Conservation (phyloP, 2,329 filamentous ascomycete species). For the Sporothrix variecibatus region DNA sequence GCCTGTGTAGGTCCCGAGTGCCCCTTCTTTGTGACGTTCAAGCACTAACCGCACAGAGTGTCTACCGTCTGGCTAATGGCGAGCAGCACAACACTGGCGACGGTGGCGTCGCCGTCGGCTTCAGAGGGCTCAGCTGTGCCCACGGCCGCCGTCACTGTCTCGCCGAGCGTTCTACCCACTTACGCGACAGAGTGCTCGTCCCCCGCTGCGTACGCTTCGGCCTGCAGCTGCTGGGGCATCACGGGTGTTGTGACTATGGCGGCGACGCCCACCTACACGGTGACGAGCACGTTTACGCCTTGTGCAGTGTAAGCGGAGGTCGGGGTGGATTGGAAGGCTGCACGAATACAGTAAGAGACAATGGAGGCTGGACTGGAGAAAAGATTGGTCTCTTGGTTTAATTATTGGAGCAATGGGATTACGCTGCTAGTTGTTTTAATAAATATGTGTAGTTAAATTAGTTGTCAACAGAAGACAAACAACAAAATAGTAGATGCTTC, state of each 20-base stretch:
- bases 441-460: not conserved
- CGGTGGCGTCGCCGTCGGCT: slow-evolving; percentile 19
- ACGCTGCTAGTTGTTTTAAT: not conserved
- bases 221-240: slow-evolving; percentile 50
- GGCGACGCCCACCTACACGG: slow-evolving; percentile 43
- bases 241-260: slow-evolving; percentile 44
- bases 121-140: slow-evolving; percentile 13
- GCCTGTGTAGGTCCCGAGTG: slow-evolving; percentile 43
- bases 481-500: not conserved
- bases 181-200: slow-evolving; percentile 45
- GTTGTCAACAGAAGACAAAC: not conserved
- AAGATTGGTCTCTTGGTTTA: not conserved
- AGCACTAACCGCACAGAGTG: slow-evolving; percentile 8
- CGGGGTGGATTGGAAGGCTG: not conserved
- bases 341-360: not conserved
- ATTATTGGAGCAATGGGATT: not conserved
- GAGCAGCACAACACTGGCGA: not conserved
- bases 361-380: not conserved
- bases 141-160: slow-evolving; percentile 45
- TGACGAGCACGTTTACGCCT: slow-evolving; percentile 45
- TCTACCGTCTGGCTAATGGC: slow-evolving; percentile 26
- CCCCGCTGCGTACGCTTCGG: slow-evolving; percentile 43
- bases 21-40: not conserved
- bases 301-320: not conserved
- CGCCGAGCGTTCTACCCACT: slow-evolving; percentile 40